Percentiles rank a stretch among this genome's conserved stretches.
Conservation (phyloP, 1,139 yeast species). For the Geotrichum macrosporum region DNA sequence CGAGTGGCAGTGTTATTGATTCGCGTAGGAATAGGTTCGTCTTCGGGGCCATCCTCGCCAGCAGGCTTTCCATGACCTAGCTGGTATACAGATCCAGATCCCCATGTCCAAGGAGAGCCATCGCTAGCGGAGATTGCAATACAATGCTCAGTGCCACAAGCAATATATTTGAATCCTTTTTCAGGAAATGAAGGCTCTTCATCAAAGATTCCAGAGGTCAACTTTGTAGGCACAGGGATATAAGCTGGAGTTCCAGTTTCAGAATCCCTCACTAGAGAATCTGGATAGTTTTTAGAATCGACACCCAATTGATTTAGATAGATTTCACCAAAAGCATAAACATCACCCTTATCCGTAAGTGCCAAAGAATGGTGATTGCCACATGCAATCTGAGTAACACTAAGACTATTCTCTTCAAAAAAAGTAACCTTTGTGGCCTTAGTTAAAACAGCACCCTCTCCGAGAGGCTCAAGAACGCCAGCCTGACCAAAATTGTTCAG, state of each 20-base stretch:
- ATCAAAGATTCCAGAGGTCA: constrained; percentile 39
- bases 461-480: constrained; percentile 69
- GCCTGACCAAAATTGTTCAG: constrained; percentile 95
- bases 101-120: constrained; percentile 93
- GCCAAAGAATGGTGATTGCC: constrained; percentile 95
- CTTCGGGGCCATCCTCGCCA: constrained; percentile 61
- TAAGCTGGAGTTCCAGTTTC: constrained; percentile 77
- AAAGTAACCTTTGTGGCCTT: constrained; percentile 63
- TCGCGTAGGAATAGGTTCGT: constrained; percentile 54
- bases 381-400: constrained; percentile 65
- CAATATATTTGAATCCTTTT: constrained; percentile 50
- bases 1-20: constrained; percentile 91
- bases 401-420: constrained; percentile 50
- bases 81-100: constrained; percentile 94
- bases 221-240: constrained; percentile 77
- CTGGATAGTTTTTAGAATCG: constrained; percentile 55
- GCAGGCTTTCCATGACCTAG: constrained; percentile 83
- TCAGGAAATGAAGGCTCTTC: constrained; percentile 46
- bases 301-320: constrained; percentile 94
- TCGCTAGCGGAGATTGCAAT: constrained; percentile 70
- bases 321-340: constrained; percentile 82
- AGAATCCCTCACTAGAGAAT: constrained; percentile 62
- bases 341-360: constrained; percentile 62
- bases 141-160: constrained; percentile 90
- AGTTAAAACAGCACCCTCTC: constrained; percentile 59